Conservation (phyloP, 441 rosid genomes). For the Croton laevigatus region DNA sequence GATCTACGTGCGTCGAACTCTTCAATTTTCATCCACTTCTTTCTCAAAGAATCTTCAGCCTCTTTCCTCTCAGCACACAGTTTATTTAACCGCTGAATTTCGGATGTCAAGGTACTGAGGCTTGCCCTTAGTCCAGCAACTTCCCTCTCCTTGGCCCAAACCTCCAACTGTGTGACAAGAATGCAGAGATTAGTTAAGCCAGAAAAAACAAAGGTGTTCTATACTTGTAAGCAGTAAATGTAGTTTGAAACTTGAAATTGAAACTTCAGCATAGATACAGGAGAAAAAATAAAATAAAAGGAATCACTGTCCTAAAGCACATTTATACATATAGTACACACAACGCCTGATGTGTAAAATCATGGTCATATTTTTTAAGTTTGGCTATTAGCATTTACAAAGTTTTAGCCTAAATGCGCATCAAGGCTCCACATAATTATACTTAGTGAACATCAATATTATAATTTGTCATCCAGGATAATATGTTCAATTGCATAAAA, state of each 20-base stretch:
- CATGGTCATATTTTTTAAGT: not conserved
- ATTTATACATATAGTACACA: not conserved
- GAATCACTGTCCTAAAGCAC: not conserved
- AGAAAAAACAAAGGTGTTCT: slow-evolving; percentile 1
- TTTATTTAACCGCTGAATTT: slow-evolving; percentile 76
- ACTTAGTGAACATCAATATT: not conserved
- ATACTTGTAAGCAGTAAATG: not conserved
- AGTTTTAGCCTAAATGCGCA: not conserved
- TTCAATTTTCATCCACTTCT: slow-evolving; percentile 97
- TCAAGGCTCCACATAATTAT: not conserved
- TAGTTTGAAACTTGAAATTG: not conserved
- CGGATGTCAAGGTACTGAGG: slow-evolving; percentile 77
- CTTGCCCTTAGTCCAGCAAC: slow-evolving; percentile 85
- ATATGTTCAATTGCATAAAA: not conserved
- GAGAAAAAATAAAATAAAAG: not conserved
- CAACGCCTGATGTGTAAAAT: not conserved
- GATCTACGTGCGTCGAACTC: slow-evolving; percentile 93
- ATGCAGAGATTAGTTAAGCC: slow-evolving; percentile 20
- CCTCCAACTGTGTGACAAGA: slow-evolving; percentile 62
- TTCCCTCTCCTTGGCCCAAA: slow-evolving; percentile 97
- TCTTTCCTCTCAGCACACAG: slow-evolving; percentile 92
- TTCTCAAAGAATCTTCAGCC: slow-evolving; percentile 83
- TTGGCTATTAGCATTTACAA: not conserved
- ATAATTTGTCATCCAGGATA: not conserved
- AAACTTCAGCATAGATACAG: not conserved